phyloP scores from a whole-genome alignment of 805 yeast genomes.

The Yarrowia hollandica region DNA sequence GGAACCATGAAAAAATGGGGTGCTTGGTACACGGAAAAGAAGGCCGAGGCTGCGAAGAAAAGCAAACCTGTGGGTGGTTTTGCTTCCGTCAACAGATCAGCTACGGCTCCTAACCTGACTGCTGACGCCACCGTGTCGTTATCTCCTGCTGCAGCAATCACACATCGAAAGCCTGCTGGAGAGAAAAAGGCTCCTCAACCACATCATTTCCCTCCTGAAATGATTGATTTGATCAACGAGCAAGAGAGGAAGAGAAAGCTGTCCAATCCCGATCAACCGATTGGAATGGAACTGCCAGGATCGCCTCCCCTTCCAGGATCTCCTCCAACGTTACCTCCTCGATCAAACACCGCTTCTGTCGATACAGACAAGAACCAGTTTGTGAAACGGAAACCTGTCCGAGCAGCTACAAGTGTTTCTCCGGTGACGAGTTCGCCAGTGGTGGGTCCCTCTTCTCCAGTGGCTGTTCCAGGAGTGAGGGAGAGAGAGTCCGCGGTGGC shows the following conservation, averaged over 20 bases:
- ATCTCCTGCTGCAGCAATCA: slow-evolving; percentile 1
- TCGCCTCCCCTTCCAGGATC: slow-evolving; percentile 12
- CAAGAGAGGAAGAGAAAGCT: slow-evolving; percentile 18
- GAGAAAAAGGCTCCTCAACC: slow-evolving; percentile 35
- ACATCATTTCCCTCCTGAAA: slow-evolving; percentile 38
- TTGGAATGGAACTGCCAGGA: slow-evolving; percentile 23
- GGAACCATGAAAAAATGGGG: slow-evolving; percentile 37
- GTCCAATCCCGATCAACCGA: slow-evolving; percentile 24
- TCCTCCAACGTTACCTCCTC: slow-evolving; percentile 6
- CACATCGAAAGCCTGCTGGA: slow-evolving; percentile 1
- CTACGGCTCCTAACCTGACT: slow-evolving; percentile 10
- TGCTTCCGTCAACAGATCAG: neutral
- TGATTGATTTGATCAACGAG: slow-evolving; percentile 33
- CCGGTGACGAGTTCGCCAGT: no score
- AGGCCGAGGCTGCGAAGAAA: slow-evolving; percentile 6
- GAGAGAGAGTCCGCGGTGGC: neutral
- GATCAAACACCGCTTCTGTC: slow-evolving; percentile 12
- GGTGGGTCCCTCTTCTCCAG: neutral
- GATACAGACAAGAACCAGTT: slow-evolving; percentile 23
- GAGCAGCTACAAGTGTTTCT: neutral
- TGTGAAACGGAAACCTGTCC: slow-evolving; percentile 24
- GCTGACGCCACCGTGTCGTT: slow-evolving; percentile 4
- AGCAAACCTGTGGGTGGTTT: slow-evolving; percentile 1
- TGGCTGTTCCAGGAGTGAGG: neutral
- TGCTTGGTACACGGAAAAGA: slow-evolving; percentile 35